Base-by-base conservation (phyloP, 768 basidiomycete species). In the Clitopilus hobsonii region DNA sequence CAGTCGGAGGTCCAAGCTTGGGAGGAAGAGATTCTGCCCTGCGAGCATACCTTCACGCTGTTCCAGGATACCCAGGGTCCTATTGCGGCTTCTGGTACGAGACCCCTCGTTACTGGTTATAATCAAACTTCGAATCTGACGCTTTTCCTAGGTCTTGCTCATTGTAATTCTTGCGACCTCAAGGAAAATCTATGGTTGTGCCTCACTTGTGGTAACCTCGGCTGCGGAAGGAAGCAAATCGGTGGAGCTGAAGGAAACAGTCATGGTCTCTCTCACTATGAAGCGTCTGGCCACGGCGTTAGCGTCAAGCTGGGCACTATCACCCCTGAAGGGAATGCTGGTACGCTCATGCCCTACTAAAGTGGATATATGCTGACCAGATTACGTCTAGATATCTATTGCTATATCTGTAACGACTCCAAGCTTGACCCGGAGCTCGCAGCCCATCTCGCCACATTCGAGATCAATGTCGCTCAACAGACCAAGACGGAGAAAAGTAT, bases 271-370 rank as follows among this genome's bases (percentile, higher is more conserved):
- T 66, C 72, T 8, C 97, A 99, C 65, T 96, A 76, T 51, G 67
- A 87, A 47, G 73, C 79, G 41, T 86, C 87, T 0, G 74, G 77
- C 0, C 97, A 99, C 63, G 79, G 85, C 0, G 79, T 94, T 20
- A 88, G 88, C 53, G 94, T 98, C 28, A 99, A 98, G 67, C 75
- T 98, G 0, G 97, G 97, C 0, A 98, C 96, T 0, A 97, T 99
- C 60, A 95, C 95, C 1, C 91, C 97, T 0, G 95, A 98, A 64
- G 96, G 96, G 2, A 81, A 75, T 1, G 96, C 91, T 54, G 94
- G 94, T 91, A 51, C 25, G 84, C 6, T 10, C 30, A 11, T 25
- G 30, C n/a, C 8, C 36, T 16, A 26, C 29, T 53, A 32, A 32
- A 18, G 6, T 5, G 5, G 10, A 20, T 29, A 14, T n/a, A 1